These are phyloP conservation scores for Peniophora sp. DNA, from an alignment of 1,284 basidiomycete genomes.

Conservation along the genomic window DNA sequence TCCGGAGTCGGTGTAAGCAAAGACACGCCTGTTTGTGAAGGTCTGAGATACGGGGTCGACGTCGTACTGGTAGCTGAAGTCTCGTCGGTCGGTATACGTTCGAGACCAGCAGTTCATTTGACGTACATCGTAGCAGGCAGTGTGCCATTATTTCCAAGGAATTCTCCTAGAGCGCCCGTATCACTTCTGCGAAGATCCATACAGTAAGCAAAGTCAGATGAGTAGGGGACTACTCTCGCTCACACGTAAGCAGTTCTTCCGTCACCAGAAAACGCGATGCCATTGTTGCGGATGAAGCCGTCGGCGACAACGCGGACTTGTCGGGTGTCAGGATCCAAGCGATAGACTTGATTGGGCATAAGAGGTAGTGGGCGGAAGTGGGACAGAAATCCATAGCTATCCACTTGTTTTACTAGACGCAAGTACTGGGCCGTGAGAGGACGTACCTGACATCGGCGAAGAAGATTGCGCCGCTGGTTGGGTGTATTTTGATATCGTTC, in stretches of 20 bases:
- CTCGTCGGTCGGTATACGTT: neutral
- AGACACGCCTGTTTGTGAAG: conserved; percentile 59
- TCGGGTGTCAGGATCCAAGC: conserved; percentile 3
- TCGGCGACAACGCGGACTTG: conserved; percentile 8
- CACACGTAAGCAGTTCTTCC: conserved; percentile 6
- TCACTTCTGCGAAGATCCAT: conserved; percentile 37
- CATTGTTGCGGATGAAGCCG: conserved; percentile 4
- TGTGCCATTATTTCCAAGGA: conserved; percentile 52
- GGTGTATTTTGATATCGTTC: conserved; percentile 73
- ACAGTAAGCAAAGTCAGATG: no score
- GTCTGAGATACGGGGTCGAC: conserved; percentile 49
- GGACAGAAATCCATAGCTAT: conserved; percentile 56
- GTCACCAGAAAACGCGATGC: conserved; percentile 7
- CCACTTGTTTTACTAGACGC: neutral
- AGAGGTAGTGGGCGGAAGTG: conserved; percentile 39
- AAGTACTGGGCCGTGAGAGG: neutral
- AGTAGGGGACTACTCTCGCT: no score
- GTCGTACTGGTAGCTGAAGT: conserved; percentile 60
- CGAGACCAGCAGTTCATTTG: neutral
- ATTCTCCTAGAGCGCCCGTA: conserved; percentile 42
- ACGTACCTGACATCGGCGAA: conserved; percentile 65
- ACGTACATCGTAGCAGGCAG: conserved; percentile 63
- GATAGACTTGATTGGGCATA: conserved; percentile 8
- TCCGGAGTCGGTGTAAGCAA: conserved; percentile 64
- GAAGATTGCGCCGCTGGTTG: conserved; percentile 50